phyloP scores from a whole-genome alignment of 2,329 filamentous ascomycete genomes.

The Stachybotrys chartarum region DNA sequence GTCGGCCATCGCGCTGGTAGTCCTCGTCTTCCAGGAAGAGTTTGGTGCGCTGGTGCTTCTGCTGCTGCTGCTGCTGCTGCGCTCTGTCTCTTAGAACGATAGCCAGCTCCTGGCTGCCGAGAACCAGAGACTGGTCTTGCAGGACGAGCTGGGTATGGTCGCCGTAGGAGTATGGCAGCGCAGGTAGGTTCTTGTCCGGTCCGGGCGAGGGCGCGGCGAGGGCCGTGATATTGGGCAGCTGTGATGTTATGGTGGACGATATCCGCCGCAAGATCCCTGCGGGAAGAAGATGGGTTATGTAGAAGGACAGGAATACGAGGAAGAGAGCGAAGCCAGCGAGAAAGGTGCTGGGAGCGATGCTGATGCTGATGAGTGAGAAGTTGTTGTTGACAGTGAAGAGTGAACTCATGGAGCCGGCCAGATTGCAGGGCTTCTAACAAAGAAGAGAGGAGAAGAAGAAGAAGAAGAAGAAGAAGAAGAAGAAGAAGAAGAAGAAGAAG shows the following conservation, averaged over 20 bases:
- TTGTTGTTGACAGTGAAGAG: slow-evolving; percentile 55
- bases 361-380: slow-evolving; percentile 52
- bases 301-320: slow-evolving; percentile 44
- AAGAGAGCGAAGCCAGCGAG: slow-evolving; percentile 42
- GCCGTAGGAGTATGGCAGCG: slow-evolving; percentile 8
- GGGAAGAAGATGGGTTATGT: slow-evolving; percentile 29
- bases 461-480: too few species aligned
- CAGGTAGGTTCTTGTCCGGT: slow-evolving; percentile 18
- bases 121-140: slow-evolving; percentile 23
- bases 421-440: background rate
- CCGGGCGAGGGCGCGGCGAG: slow-evolving; percentile 3
- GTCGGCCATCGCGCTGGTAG: slow-evolving; percentile 18
- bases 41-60: background rate
- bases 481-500: too few species aligned
- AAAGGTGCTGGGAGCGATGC: slow-evolving; percentile 51
- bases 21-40: too few species aligned
- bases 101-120: slow-evolving; percentile 18
- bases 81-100: background rate
- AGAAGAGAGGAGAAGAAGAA: too few species aligned
- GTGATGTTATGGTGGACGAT: slow-evolving; percentile 9
- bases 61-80: background rate
- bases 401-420: slow-evolving; percentile 44
- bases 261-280: slow-evolving; percentile 19
- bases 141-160: slow-evolving; percentile 19
- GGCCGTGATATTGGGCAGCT: slow-evolving; percentile 7